Conservation (phyloP, 2,329 filamentous ascomycete species). For the Alternaria burnsii region DNA sequence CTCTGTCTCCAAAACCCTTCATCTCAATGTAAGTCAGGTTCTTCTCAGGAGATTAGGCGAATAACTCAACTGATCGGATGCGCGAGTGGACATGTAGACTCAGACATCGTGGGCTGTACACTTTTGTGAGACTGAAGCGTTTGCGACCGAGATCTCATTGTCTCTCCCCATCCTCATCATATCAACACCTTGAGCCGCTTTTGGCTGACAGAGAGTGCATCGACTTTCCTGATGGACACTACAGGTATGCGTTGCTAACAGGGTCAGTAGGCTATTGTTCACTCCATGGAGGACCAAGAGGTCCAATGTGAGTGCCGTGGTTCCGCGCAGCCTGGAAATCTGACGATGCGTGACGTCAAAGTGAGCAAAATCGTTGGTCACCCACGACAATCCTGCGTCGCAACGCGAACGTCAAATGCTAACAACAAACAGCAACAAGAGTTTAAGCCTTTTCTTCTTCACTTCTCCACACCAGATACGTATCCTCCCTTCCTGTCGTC, state of each 20-base stretch:
- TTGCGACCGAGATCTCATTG: no score
- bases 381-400: background rate
- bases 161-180: background rate
- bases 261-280: no score
- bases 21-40: no score
- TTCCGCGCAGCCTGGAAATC: background rate
- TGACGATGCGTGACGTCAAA: constrained; percentile 16
- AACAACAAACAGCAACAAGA: background rate
- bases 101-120: background rate
- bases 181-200: background rate
- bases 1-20: background rate
- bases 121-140: background rate
- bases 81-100: background rate
- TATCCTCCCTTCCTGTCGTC: no score
- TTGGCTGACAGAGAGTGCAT: no score
- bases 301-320: background rate
- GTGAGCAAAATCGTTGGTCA: constrained; percentile 7
- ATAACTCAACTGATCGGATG: background rate
- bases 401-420: background rate
- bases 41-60: no score
- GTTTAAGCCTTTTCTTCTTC: background rate
- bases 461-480: background rate
- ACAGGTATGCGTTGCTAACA: no score
- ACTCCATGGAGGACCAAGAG: no score
- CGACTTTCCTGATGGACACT: no score